Percentiles rank a stretch among this genome's conserved stretches.
Conservation (phyloP, 495 filamentous ascomycete species). For the Aspergillus coremiiformis region DNA sequence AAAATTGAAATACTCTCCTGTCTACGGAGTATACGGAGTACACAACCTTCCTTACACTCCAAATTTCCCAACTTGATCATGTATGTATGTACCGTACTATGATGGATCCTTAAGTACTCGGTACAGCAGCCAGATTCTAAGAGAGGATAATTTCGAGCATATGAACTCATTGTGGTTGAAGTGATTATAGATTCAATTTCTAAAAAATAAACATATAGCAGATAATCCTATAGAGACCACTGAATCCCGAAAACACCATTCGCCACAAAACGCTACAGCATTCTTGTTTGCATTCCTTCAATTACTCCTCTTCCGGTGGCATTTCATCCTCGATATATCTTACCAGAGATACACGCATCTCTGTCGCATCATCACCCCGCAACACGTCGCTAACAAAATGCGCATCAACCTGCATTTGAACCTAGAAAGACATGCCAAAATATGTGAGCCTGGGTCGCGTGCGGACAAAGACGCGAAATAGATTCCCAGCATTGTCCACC, state of each 20-base stretch:
- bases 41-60: no score
- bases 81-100: no score
- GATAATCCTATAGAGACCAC: constrained; percentile 2
- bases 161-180: no score
- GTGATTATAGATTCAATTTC: background rate
- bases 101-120: no score
- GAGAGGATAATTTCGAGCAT: no score
- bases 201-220: no score
- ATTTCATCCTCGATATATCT: constrained; percentile 97
- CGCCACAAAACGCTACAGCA: constrained; percentile 11
- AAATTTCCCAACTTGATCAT: no score
- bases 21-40: no score
- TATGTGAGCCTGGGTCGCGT: constrained; percentile 9
- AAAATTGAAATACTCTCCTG: no score
- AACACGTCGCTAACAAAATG: constrained; percentile 95
- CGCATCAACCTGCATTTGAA: constrained; percentile 98
- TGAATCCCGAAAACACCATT: constrained; percentile 18
- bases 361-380: constrained; percentile 88
- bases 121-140: no score
- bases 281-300: background rate
- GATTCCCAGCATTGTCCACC: constrained; percentile 10
- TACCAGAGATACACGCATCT: constrained; percentile 90
- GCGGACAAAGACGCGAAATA: background rate
- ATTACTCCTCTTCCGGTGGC: constrained; percentile 88
- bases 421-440: constrained; percentile 40